phyloP scores from a whole-genome alignment of 345 rosid species.

The Moricandia moricandioides region DNA sequence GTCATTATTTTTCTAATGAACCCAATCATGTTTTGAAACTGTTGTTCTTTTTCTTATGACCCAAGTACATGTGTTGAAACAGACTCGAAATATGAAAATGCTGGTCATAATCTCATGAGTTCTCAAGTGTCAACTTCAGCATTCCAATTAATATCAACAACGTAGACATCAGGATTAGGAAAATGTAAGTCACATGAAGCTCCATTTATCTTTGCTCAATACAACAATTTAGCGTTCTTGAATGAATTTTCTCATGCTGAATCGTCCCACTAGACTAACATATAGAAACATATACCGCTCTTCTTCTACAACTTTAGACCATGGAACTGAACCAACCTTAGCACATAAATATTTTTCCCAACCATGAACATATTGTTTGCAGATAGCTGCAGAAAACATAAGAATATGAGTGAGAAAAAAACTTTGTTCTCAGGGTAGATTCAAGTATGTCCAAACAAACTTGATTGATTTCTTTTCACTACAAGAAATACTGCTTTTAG shows the following conservation, averaged over 20 bases:
- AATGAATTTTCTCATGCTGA: not conserved
- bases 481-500: no score
- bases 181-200: not conserved
- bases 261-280: not conserved
- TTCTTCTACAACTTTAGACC: not conserved
- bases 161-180: not conserved
- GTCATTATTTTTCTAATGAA: not conserved
- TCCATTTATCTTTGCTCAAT: not conserved
- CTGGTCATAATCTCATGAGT: no score
- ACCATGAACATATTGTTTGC: not conserved
- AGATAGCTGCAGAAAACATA: not conserved
- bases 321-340: not conserved
- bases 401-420: not conserved
- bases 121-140: not conserved
- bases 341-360: not conserved
- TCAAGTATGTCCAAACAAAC: not conserved
- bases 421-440: not conserved
- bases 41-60: not conserved
- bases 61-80: not conserved
- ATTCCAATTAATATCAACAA: not conserved
- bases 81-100: not conserved
- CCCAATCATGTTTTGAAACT: not conserved
- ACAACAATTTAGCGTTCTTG: not conserved
- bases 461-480: not conserved
- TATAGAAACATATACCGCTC: not conserved